phyloP scores from a whole-genome alignment of 2,329 filamentous ascomycete species.

The Trichoderma sp. region DNA sequence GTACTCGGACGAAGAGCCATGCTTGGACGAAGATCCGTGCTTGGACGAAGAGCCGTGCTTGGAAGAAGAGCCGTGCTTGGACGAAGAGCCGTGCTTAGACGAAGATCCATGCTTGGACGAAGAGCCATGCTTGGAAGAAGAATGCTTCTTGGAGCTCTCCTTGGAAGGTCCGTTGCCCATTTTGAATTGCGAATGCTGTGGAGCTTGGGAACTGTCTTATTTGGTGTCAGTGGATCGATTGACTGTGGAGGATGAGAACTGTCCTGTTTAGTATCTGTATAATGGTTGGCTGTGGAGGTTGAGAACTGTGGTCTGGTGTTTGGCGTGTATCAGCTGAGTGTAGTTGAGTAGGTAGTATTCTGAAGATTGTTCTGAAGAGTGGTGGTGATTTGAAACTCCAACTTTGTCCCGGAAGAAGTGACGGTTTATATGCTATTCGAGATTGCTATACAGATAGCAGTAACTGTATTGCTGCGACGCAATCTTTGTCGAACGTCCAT shows the following conservation, averaged over 20 bases:
- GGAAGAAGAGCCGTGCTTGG: no score
- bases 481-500: background rate
- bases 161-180: background rate
- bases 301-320: no score
- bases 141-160: background rate
- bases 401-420: no score
- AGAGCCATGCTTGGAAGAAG: background rate
- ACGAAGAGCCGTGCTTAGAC: background rate
- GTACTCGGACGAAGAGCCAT: background rate
- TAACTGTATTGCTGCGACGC: background rate
- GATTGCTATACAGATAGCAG: background rate
- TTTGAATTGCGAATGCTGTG: background rate
- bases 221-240: background rate
- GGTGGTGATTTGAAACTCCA: background rate
- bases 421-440: background rate
- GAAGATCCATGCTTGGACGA: background rate
- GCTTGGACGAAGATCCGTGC: background rate
- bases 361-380: background rate
- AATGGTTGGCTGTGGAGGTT: no score
- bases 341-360: background rate
- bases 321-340: background rate
- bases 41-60: background rate
- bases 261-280: no score
- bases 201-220: background rate
- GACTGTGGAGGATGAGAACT: background rate